These are phyloP conservation scores for Purpureocillium takamizusanense DNA, from an alignment of 2,329 filamentous ascomycete species.

Conservation along the genomic window DNA sequence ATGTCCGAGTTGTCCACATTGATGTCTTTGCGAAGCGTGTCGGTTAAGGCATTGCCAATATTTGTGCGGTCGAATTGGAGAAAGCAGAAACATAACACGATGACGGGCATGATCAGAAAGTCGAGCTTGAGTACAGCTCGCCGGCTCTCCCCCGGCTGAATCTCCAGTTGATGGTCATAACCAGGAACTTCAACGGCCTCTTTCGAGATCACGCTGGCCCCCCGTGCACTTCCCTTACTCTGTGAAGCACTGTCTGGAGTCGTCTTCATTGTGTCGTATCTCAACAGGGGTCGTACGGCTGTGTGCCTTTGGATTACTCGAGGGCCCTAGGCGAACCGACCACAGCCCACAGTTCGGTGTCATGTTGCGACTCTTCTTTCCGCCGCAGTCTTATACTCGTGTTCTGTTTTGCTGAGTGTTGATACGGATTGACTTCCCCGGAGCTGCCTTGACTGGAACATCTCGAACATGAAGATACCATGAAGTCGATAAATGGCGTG, in stretches of 20 bases:
- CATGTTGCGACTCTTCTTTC: too few species aligned
- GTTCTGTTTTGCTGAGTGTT: too few species aligned
- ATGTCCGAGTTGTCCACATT: constrained; percentile 39
- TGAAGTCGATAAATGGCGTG: constrained; percentile 15
- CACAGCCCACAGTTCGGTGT: too few species aligned
- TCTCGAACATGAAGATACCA: constrained; percentile 11
- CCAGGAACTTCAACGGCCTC: constrained; percentile 11
- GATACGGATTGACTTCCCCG: too few species aligned
- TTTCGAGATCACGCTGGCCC: too few species aligned
- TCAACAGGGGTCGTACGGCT: too few species aligned
- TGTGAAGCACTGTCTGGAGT: not conserved
- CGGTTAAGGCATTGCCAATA: constrained; percentile 42
- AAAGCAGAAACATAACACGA: constrained; percentile 21
- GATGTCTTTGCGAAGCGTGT: constrained; percentile 38
- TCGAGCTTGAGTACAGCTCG: constrained; percentile 16
- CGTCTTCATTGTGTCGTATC: not conserved
- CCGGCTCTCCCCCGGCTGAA: constrained; percentile 5
- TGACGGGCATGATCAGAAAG: constrained; percentile 16
- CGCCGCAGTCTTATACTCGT: too few species aligned
- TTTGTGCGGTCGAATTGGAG: constrained; percentile 26
- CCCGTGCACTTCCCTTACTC: constrained; percentile 4
- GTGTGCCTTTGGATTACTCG: too few species aligned
- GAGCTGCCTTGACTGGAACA: not conserved
- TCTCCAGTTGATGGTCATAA: constrained; percentile 11
- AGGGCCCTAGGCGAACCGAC: too few species aligned